A percentile compares a stretch with the other conserved stretches of the same genome.
phyloP scores from a whole-genome alignment of 2,329 filamentous ascomycete species.

The Clarireedia paspali region DNA sequence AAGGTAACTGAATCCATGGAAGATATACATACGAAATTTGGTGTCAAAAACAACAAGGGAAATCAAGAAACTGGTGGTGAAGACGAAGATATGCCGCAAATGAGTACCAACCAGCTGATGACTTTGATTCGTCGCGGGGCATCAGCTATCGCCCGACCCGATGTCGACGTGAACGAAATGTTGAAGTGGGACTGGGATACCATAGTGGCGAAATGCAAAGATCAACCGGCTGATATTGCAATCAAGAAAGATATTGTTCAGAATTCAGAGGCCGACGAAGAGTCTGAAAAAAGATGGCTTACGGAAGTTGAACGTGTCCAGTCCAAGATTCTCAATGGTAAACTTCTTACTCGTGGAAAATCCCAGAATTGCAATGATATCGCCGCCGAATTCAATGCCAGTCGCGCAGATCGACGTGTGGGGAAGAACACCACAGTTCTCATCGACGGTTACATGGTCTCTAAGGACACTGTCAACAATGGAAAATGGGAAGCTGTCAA shows the following conservation, averaged over 20 bases:
- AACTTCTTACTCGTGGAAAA: conserved; percentile 35
- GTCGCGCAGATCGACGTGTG: conserved; percentile 40
- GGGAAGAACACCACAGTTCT: conserved; percentile 52
- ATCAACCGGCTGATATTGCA: conserved; percentile 38
- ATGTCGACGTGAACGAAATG: conserved; percentile 49
- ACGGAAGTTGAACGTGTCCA: conserved; percentile 48
- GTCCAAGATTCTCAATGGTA: conserved; percentile 49
- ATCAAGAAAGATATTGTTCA: conserved; percentile 28
- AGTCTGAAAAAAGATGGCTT: conserved; percentile 48
- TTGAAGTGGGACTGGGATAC: conserved; percentile 47
- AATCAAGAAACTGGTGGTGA: conserved; percentile 20
- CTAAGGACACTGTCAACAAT: conserved; percentile 46
- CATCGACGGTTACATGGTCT: conserved; percentile 46
- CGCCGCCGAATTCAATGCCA: conserved; percentile 26
- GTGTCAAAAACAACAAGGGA: conserved; percentile 22
- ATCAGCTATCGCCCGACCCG: conserved; percentile 42
- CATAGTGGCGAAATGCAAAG: conserved; percentile 45
- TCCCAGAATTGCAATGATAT: conserved; percentile 30
- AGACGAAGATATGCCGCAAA: conserved; percentile 42
- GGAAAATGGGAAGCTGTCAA: conserved; percentile 49
- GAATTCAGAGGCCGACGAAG: conserved; percentile 30
- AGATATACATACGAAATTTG: conserved; percentile 38
- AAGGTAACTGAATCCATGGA: conserved; percentile 54
- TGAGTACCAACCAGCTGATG: conserved; percentile 45
- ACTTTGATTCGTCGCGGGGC: conserved; percentile 46